Base-by-base conservation (phyloP, 371 early-diverging fungal species). In the Actinomucor elegans region DNA sequence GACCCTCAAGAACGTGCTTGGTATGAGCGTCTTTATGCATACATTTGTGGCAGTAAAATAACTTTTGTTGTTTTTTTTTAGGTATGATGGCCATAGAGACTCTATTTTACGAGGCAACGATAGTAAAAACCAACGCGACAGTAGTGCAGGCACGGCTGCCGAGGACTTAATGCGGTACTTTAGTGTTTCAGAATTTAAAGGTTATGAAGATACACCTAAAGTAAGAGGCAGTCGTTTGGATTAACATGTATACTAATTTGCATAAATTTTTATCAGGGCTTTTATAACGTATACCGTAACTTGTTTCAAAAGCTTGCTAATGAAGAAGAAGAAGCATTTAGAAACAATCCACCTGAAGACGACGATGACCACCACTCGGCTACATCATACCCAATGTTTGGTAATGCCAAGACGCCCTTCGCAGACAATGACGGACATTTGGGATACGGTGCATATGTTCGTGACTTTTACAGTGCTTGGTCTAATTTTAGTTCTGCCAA, bases 1-100 rank as follows among this genome's bases (percentile, higher is more conserved):
- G 91, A 93, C 67, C 86, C 89, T 10, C 91, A 95, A 42, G 97
- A 96, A 69, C 87, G 97, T 32, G 78, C 91, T 5, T 96, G 94
- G 94, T 94, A 69, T 26, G 21, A 12, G 20, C 10, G 12, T 10
- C 4, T 17, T 27, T 18, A n/a, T n/a, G n/a, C n/a, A n/a, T n/a
- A n/a, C n/a, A n/a, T n/a, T n/a, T n/a, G n/a, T n/a, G n/a, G n/a
- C n/a, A n/a, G n/a, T n/a, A n/a, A n/a, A n/a, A n/a, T n/a, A n/a
- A n/a, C n/a, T n/a, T n/a, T n/a, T n/a, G n/a, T n/a, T n/a, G n/a
- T n/a, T n/a, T 14, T 18, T 29, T 29, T 33, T 20, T 42, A 85
- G 86, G 86, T 87, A 93, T 60, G 92, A 94, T 63, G 80, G 81
- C 6, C 92, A 94, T 69, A 62, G 90, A 51, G 92, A 92, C 57